A percentile compares a stretch with the other conserved stretches of the same genome.
These are phyloP conservation scores for Gymnopus androsaceus DNA, from an alignment of 1,284 basidiomycete genomes.

Conservation along the genomic window DNA sequence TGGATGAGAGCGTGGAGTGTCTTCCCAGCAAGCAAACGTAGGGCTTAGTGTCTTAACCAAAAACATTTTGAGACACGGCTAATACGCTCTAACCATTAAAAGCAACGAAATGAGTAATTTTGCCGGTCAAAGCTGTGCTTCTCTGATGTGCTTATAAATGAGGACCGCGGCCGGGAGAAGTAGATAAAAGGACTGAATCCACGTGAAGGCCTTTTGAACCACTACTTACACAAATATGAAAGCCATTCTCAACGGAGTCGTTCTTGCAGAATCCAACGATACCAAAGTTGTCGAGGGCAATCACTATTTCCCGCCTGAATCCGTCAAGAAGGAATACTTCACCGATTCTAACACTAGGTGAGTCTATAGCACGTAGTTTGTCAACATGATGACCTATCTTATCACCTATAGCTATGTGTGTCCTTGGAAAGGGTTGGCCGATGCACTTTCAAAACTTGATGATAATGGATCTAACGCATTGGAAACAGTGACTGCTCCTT, in stretches of 20 bases:
- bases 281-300: conserved; percentile 63
- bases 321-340: conserved; percentile 46
- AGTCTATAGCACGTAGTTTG: conserved; percentile 13
- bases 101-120: background rate
- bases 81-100: no score
- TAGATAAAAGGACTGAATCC: background rate
- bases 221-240: conserved; percentile 37
- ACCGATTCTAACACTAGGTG: conserved; percentile 53
- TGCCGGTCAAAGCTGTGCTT: background rate
- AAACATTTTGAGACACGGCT: no score
- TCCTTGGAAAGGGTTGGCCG: conserved; percentile 64
- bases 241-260: conserved; percentile 49
- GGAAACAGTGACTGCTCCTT: conserved; percentile 57
- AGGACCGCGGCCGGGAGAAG: background rate
- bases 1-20: no score
- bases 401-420: conserved; percentile 46
- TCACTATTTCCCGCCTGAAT: conserved; percentile 65
- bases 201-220: background rate
- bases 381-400: conserved; percentile 2
- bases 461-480: conserved; percentile 7
- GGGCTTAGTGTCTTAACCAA: no score
- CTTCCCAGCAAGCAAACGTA: no score
- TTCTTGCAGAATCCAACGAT: conserved; percentile 56
- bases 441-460: background rate
- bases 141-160: background rate